Conservation (phyloP, 257 asterid genomes). For the Sherardia arvensis region DNA sequence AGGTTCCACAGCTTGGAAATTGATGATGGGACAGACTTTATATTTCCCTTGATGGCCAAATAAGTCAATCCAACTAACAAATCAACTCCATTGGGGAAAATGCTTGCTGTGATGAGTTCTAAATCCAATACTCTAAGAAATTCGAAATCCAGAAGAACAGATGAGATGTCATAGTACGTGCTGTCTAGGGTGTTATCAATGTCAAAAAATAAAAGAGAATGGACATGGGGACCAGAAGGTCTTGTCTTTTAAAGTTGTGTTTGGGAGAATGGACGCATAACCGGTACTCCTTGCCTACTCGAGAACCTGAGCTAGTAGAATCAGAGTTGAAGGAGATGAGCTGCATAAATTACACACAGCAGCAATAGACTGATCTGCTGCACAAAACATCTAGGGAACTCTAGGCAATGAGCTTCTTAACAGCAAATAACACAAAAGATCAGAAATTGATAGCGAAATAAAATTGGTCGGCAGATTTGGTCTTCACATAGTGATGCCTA, state of each 20-base stretch:
- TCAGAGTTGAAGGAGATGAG: too few relatives aligned
- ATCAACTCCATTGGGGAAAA: not conserved
- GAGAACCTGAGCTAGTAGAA: conserved; percentile 79
- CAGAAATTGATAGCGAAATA: too few relatives aligned
- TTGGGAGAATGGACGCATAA: too few relatives aligned
- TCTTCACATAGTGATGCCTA: too few relatives aligned
- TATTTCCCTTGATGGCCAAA: not conserved
- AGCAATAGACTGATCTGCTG: conserved; percentile 83
- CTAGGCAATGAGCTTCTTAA: too few relatives aligned
- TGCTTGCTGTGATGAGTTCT: not conserved
- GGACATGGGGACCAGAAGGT: not conserved
- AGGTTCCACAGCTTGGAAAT: not conserved
- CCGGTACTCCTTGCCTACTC: conserved; percentile 86
- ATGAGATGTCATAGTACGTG: not conserved
- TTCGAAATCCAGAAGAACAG: not conserved
- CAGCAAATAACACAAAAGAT: too few relatives aligned
- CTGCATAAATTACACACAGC: conserved; percentile 83
- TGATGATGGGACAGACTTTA: not conserved
- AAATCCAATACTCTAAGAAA: not conserved
- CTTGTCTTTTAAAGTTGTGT: too few relatives aligned
- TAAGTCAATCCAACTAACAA: not conserved
- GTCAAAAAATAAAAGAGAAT: not conserved
- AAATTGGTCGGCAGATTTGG: too few relatives aligned
- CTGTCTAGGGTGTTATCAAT: not conserved
- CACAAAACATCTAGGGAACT: too few relatives aligned